These are phyloP conservation scores for Cryptococcus amylolentus DNA, from an alignment of 1,284 basidiomycete species.

Conservation along the genomic window DNA sequence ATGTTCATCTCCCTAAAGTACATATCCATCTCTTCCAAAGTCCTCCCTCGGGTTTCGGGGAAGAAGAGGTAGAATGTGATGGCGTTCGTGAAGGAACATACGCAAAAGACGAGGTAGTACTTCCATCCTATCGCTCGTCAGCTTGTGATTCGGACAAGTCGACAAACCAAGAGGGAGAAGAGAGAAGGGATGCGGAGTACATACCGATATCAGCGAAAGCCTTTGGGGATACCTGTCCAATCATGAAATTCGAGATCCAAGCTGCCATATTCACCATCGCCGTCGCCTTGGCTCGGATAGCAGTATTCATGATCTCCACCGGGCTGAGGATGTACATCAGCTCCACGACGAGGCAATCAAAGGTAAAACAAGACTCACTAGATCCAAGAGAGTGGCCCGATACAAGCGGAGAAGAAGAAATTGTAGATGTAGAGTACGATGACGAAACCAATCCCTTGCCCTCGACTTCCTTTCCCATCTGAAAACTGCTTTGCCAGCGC, in stretches of 20 bases:
- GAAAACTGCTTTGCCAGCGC: slow-evolving; percentile 19
- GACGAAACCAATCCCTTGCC: slow-evolving; percentile 30
- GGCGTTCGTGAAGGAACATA: slow-evolving; percentile 62
- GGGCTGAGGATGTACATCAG: slow-evolving; percentile 10
- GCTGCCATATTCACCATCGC: slow-evolving; percentile 59
- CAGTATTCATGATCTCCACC: slow-evolving; percentile 57
- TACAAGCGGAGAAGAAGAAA: slow-evolving; percentile 31
- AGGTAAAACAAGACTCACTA: slow-evolving; percentile 27
- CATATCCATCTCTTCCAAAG: slow-evolving; percentile 57
- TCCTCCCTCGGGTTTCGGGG: slow-evolving; percentile 38
- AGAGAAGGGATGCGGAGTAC: background rate
- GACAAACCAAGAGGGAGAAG: too few relatives aligned
- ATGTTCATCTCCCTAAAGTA: slow-evolving; percentile 56
- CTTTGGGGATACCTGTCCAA: slow-evolving; percentile 49
- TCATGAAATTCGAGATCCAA: slow-evolving; percentile 53
- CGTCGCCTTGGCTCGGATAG: slow-evolving; percentile 61
- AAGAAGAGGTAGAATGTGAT: slow-evolving; percentile 57
- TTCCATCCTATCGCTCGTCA: slow-evolving; percentile 39
- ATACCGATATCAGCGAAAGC: slow-evolving; percentile 43
- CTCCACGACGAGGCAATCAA: too few relatives aligned
- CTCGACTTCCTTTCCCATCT: slow-evolving; percentile 13
- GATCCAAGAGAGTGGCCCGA: slow-evolving; percentile 39
- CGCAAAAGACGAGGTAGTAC: slow-evolving; percentile 59
- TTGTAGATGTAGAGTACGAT: slow-evolving; percentile 35
- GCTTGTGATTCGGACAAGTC: background rate